These are phyloP conservation scores for Epichloe glyceriae DNA, from an alignment of 2,329 filamentous ascomycete genomes.

Conservation along the genomic window DNA sequence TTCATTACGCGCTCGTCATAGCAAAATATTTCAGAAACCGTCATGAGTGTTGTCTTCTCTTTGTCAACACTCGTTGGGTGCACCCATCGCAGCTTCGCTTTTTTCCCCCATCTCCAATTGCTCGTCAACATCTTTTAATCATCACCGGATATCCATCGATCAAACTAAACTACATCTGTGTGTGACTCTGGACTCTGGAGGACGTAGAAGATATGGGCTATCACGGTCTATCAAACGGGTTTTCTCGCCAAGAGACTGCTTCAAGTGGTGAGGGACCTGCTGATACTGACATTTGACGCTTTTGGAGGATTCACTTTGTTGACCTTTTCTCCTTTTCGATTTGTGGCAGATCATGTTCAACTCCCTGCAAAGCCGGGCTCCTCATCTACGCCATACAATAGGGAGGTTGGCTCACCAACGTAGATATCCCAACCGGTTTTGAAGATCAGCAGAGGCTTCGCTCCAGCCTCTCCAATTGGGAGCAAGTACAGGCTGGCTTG, in stretches of 20 bases:
- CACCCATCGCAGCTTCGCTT: neutral
- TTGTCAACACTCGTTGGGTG: neutral
- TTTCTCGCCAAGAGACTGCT: neutral
- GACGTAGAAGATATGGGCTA: neutral
- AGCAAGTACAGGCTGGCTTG: neutral
- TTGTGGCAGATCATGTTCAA: neutral
- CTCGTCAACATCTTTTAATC: neutral
- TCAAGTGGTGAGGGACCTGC: neutral
- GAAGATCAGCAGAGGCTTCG: neutral
- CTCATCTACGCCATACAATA: neutral
- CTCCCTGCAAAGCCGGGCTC: neutral
- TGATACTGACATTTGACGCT: neutral
- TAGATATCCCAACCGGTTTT: neutral
- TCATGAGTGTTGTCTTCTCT: neutral
- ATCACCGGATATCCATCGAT: neutral
- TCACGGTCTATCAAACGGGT: neutral
- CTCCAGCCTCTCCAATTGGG: neutral
- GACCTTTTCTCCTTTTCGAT: neutral
- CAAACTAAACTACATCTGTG: neutral
- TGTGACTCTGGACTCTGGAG: neutral
- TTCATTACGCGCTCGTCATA: too few relatives aligned
- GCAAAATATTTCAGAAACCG: neutral
- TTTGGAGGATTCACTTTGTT: neutral
- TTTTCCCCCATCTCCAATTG: neutral
- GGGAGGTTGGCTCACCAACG: slow-evolving; percentile 4